phyloP scores from a whole-genome alignment of 208 protist species.

The Trypanosomatidae sp. region DNA sequence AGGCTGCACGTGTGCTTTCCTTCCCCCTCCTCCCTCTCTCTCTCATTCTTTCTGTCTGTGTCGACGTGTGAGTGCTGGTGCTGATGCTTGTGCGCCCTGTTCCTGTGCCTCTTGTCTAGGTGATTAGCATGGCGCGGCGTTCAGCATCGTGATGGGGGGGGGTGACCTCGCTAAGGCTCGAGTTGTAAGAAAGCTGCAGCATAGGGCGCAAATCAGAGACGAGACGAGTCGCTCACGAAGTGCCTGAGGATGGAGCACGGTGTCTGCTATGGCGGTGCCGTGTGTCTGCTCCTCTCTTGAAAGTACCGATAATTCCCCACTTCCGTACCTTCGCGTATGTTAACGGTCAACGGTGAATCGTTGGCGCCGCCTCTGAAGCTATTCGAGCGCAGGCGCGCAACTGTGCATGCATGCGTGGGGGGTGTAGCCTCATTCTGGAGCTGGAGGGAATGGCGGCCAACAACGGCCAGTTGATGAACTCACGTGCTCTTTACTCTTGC shows the following conservation, averaged over 20 bases:
- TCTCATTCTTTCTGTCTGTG: background rate
- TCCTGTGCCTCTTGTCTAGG: background rate
- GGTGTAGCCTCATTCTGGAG: background rate
- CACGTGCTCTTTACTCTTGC: background rate
- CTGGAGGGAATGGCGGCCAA: background rate
- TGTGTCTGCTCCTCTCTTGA: background rate
- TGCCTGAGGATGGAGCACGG: background rate
- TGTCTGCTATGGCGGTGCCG: background rate
- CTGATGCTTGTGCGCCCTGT: background rate
- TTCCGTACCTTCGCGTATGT: background rate
- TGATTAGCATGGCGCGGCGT: background rate
- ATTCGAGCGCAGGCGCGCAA: background rate
- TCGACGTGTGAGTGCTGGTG: background rate
- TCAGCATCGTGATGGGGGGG: background rate
- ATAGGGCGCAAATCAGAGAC: background rate
- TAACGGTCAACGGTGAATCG: background rate
- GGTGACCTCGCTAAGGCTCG: background rate
- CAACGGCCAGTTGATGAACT: background rate
- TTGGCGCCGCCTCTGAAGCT: background rate
- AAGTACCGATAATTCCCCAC: no score
- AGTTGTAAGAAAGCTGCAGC: background rate
- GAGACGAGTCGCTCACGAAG: background rate
- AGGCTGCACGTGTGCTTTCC: slow-evolving; percentile 21
- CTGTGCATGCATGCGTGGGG: background rate
- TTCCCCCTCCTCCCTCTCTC: background rate